Evolutionary conservation across 208 protist species (phyloP), one percentile per base, ranked within the genome.

Genomic region (Strigomonas galati): DNA sequence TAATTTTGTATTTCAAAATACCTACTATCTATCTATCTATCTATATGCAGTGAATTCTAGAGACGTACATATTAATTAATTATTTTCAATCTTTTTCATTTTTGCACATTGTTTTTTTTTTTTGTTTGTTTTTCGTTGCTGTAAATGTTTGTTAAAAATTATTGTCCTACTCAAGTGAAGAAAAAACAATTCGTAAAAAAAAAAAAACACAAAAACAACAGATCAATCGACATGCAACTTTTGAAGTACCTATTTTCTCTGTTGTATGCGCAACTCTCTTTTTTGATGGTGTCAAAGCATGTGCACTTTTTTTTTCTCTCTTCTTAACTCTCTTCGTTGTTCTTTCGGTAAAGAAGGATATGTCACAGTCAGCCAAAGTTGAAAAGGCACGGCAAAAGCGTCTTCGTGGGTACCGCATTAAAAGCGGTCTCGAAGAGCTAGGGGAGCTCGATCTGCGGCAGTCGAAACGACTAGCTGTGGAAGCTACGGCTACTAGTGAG

Each of bases 31-130:
- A 44, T 44, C 14, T 44, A 6, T 44, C 37, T 44, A 17, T 44
- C 12, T 14, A 12, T 19, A 6, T 60, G 55, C 6, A 64, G 27
- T 64, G 4, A 53, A 53, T 49, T 49, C 14, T 48, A n/a, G 24
- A 26, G 49, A 64, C 24, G 14, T 7, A 32, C 46, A 53, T 64
- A 15, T 10, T 28, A 3, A 48, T 26, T 46, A 28, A 24, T 32
- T 37, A 64, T 46, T 64, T 51, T 48, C 9, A 9, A 51, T 49
- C 26, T 53, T n/a, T 17, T 31, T 61, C 3, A 10, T 62, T 19
- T 61, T 51, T 64, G 23, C 62, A 61, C 32, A 57, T 61, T 61
- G 14, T 61, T 61, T 67, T 40, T 37, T 61, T 51, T 26, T 67
- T 27, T 31, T 5, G 12, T 4, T 9, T 37, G 12, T 60, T 37